Evolutionary conservation across 2,329 filamentous ascomycete genomes (phyloP).

Genomic region (Domatiomyces catenatus): DNA sequence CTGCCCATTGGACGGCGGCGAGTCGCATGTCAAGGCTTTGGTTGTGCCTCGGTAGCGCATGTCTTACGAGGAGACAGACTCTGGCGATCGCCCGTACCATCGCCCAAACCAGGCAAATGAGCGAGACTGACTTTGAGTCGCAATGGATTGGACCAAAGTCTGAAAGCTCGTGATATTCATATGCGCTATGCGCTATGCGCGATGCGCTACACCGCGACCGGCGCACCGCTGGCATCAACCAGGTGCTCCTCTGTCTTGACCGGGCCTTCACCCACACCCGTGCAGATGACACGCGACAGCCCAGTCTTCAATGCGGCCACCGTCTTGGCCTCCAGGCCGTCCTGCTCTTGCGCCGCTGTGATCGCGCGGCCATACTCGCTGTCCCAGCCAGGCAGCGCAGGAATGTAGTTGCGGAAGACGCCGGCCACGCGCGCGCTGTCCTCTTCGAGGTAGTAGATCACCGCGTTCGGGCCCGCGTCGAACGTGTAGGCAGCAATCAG

Average conservation of each 20-base stretch:
- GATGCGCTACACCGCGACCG: constrained; percentile 1
- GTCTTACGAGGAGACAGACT: background rate
- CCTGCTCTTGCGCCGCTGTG: constrained; percentile 32
- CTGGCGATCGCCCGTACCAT: background rate
- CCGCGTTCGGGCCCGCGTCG: constrained; percentile 90
- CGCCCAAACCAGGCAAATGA: background rate
- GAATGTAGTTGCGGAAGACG: constrained; percentile 57
- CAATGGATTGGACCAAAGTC: too few relatives aligned
- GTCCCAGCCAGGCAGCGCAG: constrained; percentile 38
- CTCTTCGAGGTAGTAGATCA: constrained; percentile 84
- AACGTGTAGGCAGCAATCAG: constrained; percentile 89
- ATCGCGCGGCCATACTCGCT: constrained; percentile 41
- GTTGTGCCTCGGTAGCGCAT: background rate
- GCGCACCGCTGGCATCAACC: constrained; percentile 47
- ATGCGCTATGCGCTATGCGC: too few relatives aligned
- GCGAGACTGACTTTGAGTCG: background rate
- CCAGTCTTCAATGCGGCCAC: constrained; percentile 56
- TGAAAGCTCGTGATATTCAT: too few relatives aligned
- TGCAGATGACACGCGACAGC: constrained; percentile 78
- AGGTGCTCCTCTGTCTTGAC: constrained; percentile 63
- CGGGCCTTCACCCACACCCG: constrained; percentile 79
- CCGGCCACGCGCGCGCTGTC: constrained; percentile 60
- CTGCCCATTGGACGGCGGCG: background rate
- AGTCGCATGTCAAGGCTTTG: background rate
- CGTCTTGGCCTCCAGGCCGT: constrained; percentile 44